Conservation (phyloP, 371 early-diverging fungal genomes). For the Mortierella sp. region DNA sequence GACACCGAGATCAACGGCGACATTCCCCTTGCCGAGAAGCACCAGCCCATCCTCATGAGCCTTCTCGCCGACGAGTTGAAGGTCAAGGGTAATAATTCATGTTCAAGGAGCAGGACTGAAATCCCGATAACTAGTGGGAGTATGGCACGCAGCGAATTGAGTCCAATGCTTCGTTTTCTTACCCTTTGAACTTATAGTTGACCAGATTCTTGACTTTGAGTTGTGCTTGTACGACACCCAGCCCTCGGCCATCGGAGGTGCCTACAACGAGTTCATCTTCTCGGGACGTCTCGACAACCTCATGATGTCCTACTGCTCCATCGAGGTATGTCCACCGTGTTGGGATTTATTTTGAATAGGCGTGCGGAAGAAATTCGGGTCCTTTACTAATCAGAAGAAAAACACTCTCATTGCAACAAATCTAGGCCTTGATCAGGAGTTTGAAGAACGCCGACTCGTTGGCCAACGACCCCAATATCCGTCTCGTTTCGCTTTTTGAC, state of each 20-base stretch:
- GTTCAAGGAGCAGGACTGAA: slow-evolving; percentile 4
- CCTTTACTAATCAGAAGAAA: neutral
- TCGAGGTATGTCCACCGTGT: slow-evolving; percentile 62
- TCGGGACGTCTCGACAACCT: slow-evolving; percentile 96
- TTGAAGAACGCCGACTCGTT: slow-evolving; percentile 58
- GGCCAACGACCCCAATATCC: slow-evolving; percentile 82
- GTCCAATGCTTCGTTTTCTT: neutral
- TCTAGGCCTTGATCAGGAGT: slow-evolving; percentile 70
- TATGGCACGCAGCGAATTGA: neutral
- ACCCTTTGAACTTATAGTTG: slow-evolving; percentile 55
- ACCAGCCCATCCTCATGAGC: slow-evolving; percentile 84
- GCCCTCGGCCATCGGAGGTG: slow-evolving; percentile 88
- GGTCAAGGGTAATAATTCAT: slow-evolving; percentile 65
- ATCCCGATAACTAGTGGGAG: neutral
- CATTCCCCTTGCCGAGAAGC: slow-evolving; percentile 61
- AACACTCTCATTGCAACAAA: neutral
- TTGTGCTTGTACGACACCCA: slow-evolving; percentile 94
- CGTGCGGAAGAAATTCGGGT: neutral
- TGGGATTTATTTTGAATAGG: neutral
- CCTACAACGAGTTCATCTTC: slow-evolving; percentile 93
- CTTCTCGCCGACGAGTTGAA: slow-evolving; percentile 82
- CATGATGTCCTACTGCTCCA: slow-evolving; percentile 91
- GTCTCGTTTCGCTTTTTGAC: slow-evolving; percentile 93
- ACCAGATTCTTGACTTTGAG: slow-evolving; percentile 93
- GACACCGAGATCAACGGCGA: slow-evolving; percentile 54